Conservation (phyloP, 352 stramenopile species). For the Pythium guiyangense region DNA sequence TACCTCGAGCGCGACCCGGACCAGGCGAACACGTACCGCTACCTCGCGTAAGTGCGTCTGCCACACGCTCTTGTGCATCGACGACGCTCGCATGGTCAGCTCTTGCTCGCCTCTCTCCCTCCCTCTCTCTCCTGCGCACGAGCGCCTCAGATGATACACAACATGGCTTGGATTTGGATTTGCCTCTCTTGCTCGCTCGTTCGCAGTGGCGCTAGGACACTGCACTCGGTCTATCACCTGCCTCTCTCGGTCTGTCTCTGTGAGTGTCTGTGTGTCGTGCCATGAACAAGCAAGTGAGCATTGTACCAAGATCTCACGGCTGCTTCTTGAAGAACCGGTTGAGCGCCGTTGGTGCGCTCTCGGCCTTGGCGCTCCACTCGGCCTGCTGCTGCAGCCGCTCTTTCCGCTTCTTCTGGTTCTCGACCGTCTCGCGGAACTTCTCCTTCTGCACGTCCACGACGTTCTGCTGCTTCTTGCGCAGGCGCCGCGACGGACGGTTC, state of each 20-base stretch:
- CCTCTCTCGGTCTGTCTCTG: too few relatives aligned
- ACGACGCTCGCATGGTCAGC: too few relatives aligned
- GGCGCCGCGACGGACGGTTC: constrained; percentile 95
- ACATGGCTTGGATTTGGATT: too few relatives aligned
- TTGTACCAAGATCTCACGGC: constrained; percentile 8
- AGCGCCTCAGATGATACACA: too few relatives aligned
- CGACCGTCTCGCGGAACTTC: constrained; percentile 86
- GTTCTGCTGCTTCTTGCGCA: constrained; percentile 97
- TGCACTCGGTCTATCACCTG: too few relatives aligned
- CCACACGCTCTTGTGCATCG: too few relatives aligned
- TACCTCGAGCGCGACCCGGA: constrained; percentile 97
- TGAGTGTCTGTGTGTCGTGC: too few relatives aligned
- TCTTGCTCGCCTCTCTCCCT: too few relatives aligned
- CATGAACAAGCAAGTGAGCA: too few relatives aligned
- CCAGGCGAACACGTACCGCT: constrained; percentile 96
- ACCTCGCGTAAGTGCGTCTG: constrained; percentile 74
- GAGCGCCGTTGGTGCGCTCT: constrained; percentile 70
- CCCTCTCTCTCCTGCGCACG: too few relatives aligned
- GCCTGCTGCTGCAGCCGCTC: constrained; percentile 68
- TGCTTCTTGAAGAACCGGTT: constrained; percentile 90
- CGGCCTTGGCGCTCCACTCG: constrained; percentile 75
- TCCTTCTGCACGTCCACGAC: constrained; percentile 95
- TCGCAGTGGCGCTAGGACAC: too few relatives aligned
- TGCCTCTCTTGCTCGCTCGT: too few relatives aligned
- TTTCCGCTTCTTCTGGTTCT: constrained; percentile 69